Percentiles rank a stretch among this genome's conserved stretches.
These are phyloP conservation scores for Musa beccarii DNA, from an alignment of 176 grass and related monocot genomes.

Conservation along the genomic window DNA sequence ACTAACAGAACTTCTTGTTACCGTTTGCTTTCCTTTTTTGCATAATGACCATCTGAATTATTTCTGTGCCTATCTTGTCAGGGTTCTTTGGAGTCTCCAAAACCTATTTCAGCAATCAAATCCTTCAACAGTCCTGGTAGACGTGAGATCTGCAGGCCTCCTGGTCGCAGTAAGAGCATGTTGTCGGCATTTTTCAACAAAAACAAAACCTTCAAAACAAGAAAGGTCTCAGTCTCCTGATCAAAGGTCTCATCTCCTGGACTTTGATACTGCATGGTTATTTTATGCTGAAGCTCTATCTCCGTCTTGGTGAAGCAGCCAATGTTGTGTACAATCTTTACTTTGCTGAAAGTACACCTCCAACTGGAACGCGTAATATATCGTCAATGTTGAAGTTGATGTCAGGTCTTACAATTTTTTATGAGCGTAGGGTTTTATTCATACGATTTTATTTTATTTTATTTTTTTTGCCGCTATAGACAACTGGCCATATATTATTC, in stretches of 20 bases:
- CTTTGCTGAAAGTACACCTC: not conserved
- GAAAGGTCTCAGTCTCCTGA: conserved; percentile 59
- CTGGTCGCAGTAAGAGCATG: conserved; percentile 60
- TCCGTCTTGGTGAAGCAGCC: not conserved
- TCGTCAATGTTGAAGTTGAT: too few relatives aligned
- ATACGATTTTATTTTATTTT: too few relatives aligned
- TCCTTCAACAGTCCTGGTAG: conserved; percentile 57
- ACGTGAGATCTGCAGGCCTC: conserved; percentile 58
- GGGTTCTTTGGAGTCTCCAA: conserved; percentile 33
- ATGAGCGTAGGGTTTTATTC: too few relatives aligned
- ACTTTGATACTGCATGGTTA: conserved; percentile 3
- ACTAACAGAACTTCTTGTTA: too few relatives aligned
- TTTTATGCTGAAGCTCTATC: not conserved
- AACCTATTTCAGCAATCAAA: conserved; percentile 45
- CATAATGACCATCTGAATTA: not conserved
- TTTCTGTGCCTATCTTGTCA: conserved; percentile 24
- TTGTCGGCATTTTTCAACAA: conserved; percentile 76
- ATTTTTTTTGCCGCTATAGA: too few relatives aligned
- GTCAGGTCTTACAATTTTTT: too few relatives aligned
- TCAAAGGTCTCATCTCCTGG: not conserved
- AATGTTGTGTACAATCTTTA: not conserved
- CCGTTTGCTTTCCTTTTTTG: not conserved
- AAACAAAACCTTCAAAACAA: conserved; percentile 55
- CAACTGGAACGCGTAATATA: too few relatives aligned
- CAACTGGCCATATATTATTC: too few relatives aligned